Evolutionary conservation across 2,329 filamentous ascomycete genomes (phyloP).

Genomic region (Diaporthe longicolla): DNA sequence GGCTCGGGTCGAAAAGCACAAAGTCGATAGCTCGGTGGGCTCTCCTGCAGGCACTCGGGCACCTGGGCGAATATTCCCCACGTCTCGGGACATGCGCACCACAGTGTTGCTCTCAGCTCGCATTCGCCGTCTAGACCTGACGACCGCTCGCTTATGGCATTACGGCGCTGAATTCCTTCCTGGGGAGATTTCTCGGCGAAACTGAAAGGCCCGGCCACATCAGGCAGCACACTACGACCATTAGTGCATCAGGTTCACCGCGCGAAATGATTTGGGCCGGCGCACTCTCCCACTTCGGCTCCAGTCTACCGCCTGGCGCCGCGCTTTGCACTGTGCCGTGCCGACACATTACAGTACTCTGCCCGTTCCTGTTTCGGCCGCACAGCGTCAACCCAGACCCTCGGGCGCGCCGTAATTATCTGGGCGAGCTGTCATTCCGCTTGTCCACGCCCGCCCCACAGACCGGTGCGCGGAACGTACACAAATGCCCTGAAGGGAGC

Average conservation of each 20-base stretch:
- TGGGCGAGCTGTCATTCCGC: slow-evolving; percentile 25
- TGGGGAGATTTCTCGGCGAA: slow-evolving; percentile 26
- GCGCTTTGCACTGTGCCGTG: slow-evolving; percentile 20
- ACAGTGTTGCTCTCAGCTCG: not conserved
- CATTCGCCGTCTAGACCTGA: not conserved
- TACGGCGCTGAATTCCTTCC: not conserved
- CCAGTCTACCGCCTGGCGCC: not conserved
- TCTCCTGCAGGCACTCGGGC: not conserved
- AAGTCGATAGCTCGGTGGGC: not conserved
- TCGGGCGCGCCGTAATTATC: slow-evolving; percentile 35
- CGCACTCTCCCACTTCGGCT: not conserved
- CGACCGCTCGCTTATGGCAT: not conserved
- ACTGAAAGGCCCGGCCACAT: not conserved
- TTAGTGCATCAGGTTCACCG: not conserved
- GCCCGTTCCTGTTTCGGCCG: slow-evolving; percentile 28
- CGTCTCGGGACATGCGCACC: not conserved
- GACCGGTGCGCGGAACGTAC: slow-evolving; percentile 1
- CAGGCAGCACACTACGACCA: slow-evolving; percentile 5
- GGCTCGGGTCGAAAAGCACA: not conserved
- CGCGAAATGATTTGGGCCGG: not conserved
- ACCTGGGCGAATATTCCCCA: not conserved
- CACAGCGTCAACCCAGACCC: slow-evolving; percentile 17
- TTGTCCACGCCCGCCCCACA: slow-evolving; percentile 20
- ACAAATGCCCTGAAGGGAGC: not conserved
- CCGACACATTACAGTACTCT: slow-evolving; percentile 25